Evolutionary conservation across 179 eudicot species (phyloP).

Genomic region (Vitellaria paradoxa): DNA sequence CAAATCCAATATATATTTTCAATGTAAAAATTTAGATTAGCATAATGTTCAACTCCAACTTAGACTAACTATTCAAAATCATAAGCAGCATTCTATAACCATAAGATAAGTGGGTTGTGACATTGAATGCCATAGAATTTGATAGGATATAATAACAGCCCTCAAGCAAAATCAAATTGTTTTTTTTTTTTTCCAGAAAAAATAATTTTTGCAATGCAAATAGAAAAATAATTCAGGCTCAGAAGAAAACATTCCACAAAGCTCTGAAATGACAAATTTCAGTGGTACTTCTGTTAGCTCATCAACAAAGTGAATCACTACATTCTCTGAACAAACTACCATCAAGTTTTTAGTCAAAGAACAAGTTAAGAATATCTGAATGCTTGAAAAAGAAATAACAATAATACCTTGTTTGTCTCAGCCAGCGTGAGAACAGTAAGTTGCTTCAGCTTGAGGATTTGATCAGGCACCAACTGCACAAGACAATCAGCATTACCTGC

Average conservation of each 20-base stretch:
- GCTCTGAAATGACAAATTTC: neutral
- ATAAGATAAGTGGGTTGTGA: neutral
- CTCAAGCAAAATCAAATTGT: neutral
- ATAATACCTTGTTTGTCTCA: conserved; percentile 82
- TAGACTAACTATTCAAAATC: neutral
- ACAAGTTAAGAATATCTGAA: neutral
- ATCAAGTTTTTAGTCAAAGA: neutral
- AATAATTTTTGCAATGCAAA: neutral
- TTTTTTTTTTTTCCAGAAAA: neutral
- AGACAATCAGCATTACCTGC: conserved; percentile 54
- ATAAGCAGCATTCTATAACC: neutral
- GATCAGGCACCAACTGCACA: conserved; percentile 72
- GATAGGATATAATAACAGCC: neutral
- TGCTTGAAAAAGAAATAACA: neutral
- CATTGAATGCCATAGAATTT: neutral
- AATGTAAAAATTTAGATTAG: neutral
- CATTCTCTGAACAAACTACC: neutral
- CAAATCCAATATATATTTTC: neutral
- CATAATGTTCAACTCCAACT: neutral
- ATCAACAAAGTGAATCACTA: neutral
- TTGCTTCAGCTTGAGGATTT: conserved; percentile 91
- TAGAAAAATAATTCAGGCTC: neutral
- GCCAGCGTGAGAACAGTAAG: conserved; percentile 92
- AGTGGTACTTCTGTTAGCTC: neutral
- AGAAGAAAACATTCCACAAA: too few species aligned